A percentile compares a stretch with the other conserved stretches of the same genome.
phyloP scores from a whole-genome alignment of 148 eudicot genomes.

The Rhododendron griersonianum region DNA sequence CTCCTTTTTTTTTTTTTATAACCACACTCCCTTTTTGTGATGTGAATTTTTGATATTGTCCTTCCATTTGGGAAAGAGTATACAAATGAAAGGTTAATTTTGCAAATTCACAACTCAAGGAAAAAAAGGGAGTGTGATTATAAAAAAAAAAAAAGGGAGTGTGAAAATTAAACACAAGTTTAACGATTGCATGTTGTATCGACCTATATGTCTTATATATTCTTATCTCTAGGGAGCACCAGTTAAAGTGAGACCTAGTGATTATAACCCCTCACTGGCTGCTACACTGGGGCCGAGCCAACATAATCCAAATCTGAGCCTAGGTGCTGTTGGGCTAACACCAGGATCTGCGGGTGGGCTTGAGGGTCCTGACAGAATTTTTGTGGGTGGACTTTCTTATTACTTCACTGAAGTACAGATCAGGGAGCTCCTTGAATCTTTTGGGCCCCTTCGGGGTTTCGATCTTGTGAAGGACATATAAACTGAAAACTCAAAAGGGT shows the following conservation, averaged over 20 bases:
- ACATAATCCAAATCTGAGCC: constrained; percentile 80
- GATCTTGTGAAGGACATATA: constrained; percentile 95
- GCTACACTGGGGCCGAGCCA: constrained; percentile 96
- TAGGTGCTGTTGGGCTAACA: constrained; percentile 83
- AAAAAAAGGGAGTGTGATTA: too few species aligned
- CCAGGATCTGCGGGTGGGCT: constrained; percentile 94
- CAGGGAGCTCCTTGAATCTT: constrained; percentile 87
- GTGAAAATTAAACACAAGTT: constrained; percentile 6
- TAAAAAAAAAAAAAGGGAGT: too few species aligned
- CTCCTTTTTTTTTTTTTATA: too few species aligned
- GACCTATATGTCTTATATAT: neutral
- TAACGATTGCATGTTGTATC: neutral
- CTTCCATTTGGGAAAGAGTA: too few species aligned
- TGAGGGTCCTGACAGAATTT: constrained; percentile 95
- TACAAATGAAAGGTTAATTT: too few species aligned
- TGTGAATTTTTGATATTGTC: too few species aligned
- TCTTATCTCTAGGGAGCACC: constrained; percentile 55
- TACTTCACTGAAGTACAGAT: constrained; percentile 87
- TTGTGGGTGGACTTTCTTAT: constrained; percentile 95
- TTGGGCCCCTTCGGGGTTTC: constrained; percentile 86
- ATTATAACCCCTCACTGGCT: constrained; percentile 89
- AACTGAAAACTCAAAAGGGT: constrained; percentile 94
- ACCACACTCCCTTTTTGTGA: too few species aligned
- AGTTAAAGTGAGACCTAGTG: constrained; percentile 95
- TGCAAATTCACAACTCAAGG: too few species aligned